Evolutionary conservation across 2,329 filamentous ascomycete species (phyloP).

Genomic region (Colletotrichum acutatum): DNA sequence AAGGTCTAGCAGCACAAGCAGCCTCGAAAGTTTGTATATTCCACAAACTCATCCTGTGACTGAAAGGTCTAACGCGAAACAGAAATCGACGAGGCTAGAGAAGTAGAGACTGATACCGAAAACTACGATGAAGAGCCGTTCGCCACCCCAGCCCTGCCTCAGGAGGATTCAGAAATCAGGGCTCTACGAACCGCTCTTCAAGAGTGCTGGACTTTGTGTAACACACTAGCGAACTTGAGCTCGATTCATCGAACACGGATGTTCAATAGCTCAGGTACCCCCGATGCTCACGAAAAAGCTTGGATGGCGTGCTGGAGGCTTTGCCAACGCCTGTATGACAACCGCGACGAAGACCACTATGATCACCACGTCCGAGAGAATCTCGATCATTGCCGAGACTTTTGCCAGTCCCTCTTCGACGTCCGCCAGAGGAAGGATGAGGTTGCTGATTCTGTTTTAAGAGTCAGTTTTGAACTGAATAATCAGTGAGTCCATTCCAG

Average conservation of each 20-base stretch:
- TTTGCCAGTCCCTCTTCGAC: constrained; percentile 92
- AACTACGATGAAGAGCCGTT: constrained; percentile 64
- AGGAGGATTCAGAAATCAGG: constrained; percentile 69
- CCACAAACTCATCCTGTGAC: background rate
- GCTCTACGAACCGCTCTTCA: constrained; percentile 81
- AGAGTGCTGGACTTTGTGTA: constrained; percentile 95
- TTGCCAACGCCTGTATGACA: constrained; percentile 89
- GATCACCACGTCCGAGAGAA: constrained; percentile 77
- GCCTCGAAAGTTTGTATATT: constrained; percentile 75
- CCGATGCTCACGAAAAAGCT: constrained; percentile 84
- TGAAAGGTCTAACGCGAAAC: constrained; percentile 40
- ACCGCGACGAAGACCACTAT: constrained; percentile 76
- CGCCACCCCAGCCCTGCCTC: constrained; percentile 51
- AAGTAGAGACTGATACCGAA: constrained; percentile 65
- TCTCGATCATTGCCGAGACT: constrained; percentile 88
- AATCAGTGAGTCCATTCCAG: constrained; percentile 72
- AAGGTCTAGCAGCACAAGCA: constrained; percentile 76
- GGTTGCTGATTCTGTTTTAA: constrained; percentile 83
- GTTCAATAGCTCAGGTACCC: constrained; percentile 79
- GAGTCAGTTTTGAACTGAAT: constrained; percentile 94
- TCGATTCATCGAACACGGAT: constrained; percentile 84
- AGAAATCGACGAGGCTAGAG: constrained; percentile 68
- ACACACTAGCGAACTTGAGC: constrained; percentile 86
- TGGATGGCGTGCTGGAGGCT: constrained; percentile 96
- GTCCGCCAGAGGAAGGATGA: constrained; percentile 83